Base-by-base conservation (phyloP, 176 grass and related monocot species). In the Otatea glauca region DNA sequence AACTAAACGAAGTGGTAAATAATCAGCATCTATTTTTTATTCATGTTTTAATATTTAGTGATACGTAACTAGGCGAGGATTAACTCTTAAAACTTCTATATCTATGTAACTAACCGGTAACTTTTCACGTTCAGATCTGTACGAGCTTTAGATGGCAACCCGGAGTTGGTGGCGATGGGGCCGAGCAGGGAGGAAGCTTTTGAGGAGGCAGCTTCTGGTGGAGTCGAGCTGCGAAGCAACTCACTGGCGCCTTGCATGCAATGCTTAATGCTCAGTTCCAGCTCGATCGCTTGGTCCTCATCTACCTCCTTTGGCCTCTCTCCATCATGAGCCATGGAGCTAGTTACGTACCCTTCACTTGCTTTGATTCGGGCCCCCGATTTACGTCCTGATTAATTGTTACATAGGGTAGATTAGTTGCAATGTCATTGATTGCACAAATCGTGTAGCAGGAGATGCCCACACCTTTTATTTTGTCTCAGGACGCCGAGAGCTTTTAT, bases 111-210 rank as follows among this genome's bases (percentile, higher is more conserved):
- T n/a, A 54, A 54, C 17, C 0, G 17, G 17, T 54, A 54, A 54
- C 17, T 20, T 54, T 54, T 1, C 6, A 54, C 0, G 51, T 20
- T 7, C 16, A 54, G 17, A 54, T 54, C 6, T 54, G 50, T 6
- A 18, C 5, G 16, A 18, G 16, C 18, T 18, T 54, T 54, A 6
- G 6, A 53, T 24, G 73, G 48, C 32, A 4, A n/a, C 12, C 11
- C 2, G 60, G 9, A 41, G 41, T 78, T 78, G 76, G 76, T 78
- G 58, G 41, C 15, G 58, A 58, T 59, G n/a, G 65, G 65, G 13
- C 65, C 65, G 27, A 41, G 79, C 18, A 25, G 23, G 58, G 23
- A 51, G 0, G 2, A 21, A 15, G 41, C 60, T 18, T 79, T 49
- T 3, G 55, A 45, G 58, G 15, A 48, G 77, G 69, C 41, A 66